Base-by-base conservation (phyloP, 345 rosid genomes). In the Eucalyptus regnans region DNA sequence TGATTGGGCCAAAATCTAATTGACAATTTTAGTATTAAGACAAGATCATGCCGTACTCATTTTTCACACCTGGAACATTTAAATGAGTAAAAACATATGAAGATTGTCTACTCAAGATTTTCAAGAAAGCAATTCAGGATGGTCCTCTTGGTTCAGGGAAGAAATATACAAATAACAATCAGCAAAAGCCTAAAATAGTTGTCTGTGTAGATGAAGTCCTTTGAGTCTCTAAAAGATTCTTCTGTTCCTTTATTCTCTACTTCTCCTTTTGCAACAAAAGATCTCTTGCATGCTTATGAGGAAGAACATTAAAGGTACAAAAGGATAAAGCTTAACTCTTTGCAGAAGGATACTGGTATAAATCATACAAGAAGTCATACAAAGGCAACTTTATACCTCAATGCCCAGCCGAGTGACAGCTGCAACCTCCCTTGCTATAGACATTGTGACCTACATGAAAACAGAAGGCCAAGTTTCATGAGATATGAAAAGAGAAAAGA, bases 351-450 rank as follows among this genome's bases (percentile, higher is more conserved):
- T 76, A 76, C 23, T 41, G 48, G 5, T 76, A 76, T 76, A 76
- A 76, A 76, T 76, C 83, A 37, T 41, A 48, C 83, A 76, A 37
- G 27, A 76, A 37, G 48, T 76, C 83, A 3, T 41, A 11, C 48
- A 37, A 8, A 76, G 48, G 83, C 43, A 41, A 76, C 85, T 37
- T 50, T 43, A 86, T 86, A 95, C 99, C 99, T 97, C 99, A 87
- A 96, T 92, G 88, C 99, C 99, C 86, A 96, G 94, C 88, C 97
- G 96, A 87, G 95, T 95, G 79, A 96, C 98, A 52, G 96, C 93
- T 87, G 99, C 99, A 86, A 97, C 98, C 92, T 96, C 99, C 92
- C 97, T 96, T 37, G 99, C 99, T 90, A 96, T 96, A 50, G 98
- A 91, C 99, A 97, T 96, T 83, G 99, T 96, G 88, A 97, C 89